Evolutionary conservation across 805 yeast species (phyloP).

Genomic region (Kluyveromyces nonfermentans): DNA sequence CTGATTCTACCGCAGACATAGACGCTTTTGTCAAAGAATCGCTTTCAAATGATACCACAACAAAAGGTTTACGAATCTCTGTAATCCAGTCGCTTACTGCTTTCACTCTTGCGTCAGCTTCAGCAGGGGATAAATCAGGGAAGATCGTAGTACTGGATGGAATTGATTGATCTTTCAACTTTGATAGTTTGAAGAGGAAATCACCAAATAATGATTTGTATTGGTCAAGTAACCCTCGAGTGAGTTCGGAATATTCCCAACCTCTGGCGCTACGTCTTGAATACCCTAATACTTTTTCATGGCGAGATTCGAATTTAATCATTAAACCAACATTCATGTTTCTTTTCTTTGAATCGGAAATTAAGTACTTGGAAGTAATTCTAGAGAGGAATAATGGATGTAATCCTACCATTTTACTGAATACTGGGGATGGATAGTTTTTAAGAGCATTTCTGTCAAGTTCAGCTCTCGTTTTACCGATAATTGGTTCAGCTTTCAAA

Average conservation of each 20-base stretch:
- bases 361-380: slow-evolving; percentile 63
- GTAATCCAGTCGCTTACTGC: slow-evolving; percentile 36
- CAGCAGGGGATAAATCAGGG: slow-evolving; percentile 29
- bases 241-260: slow-evolving; percentile 80
- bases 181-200: slow-evolving; percentile 39
- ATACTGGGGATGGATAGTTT: slow-evolving; percentile 59
- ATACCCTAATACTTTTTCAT: slow-evolving; percentile 82
- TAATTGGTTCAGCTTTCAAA: slow-evolving; percentile 45
- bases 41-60: slow-evolving; percentile 63
- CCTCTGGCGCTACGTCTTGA: slow-evolving; percentile 53
- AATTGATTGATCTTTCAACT: slow-evolving; percentile 19
- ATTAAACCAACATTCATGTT: slow-evolving; percentile 70
- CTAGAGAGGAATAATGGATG: slow-evolving; percentile 62
- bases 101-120: slow-evolving; percentile 21
- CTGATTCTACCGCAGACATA: slow-evolving; percentile 57
- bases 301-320: slow-evolving; percentile 69
- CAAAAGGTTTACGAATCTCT: slow-evolving; percentile 44
- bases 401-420: slow-evolving; percentile 47
- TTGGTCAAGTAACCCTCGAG: slow-evolving; percentile 53
- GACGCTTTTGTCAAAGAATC: slow-evolving; percentile 65
- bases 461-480: slow-evolving; percentile 53
- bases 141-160: slow-evolving; percentile 26
- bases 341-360: slow-evolving; percentile 44
- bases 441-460: slow-evolving; percentile 46
- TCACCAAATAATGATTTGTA: slow-evolving; percentile 56